phyloP scores from a whole-genome alignment of 208 protist genomes.

The Leishmania mexicana region DNA sequence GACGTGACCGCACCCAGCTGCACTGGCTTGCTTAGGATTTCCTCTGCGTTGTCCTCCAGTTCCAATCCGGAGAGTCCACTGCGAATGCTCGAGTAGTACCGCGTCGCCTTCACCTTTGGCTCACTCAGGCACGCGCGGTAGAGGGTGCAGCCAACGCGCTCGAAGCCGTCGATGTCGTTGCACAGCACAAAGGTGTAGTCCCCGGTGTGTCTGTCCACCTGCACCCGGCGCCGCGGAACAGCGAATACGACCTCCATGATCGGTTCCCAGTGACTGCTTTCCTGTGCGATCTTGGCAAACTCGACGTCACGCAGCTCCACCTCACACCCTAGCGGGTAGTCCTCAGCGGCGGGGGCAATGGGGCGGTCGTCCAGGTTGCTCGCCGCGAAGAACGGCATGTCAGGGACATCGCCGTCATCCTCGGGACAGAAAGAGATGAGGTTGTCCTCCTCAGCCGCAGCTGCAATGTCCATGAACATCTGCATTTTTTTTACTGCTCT shows the following conservation, averaged over 20 bases:
- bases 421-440: conserved; percentile 37
- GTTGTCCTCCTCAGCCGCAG: conserved; percentile 19
- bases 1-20: conserved; percentile 13
- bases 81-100: conserved; percentile 54
- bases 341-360: conserved; percentile 66
- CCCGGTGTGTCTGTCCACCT: conserved; percentile 67
- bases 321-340: conserved; percentile 86
- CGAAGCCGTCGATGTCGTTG: conserved; percentile 50
- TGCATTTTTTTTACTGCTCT: neutral
- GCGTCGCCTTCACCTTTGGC: conserved; percentile 77
- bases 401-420: conserved; percentile 42
- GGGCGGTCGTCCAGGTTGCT: conserved; percentile 72
- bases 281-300: conserved; percentile 68
- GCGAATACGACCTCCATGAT: conserved; percentile 80
- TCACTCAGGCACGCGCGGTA: conserved; percentile 86
- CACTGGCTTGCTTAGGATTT: conserved; percentile 25
- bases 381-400: conserved; percentile 80
- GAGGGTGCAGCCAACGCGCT: conserved; percentile 74
- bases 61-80: conserved; percentile 26
- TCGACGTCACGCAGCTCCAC: conserved; percentile 82
- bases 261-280: conserved; percentile 67
- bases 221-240: conserved; percentile 58
- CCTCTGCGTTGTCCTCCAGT: conserved; percentile 26
- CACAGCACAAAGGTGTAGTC: conserved; percentile 89
- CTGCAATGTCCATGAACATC: conserved; percentile 26